These are phyloP conservation scores for Phytophthora rubi DNA, from an alignment of 352 stramenopile genomes.

Conservation along the genomic window DNA sequence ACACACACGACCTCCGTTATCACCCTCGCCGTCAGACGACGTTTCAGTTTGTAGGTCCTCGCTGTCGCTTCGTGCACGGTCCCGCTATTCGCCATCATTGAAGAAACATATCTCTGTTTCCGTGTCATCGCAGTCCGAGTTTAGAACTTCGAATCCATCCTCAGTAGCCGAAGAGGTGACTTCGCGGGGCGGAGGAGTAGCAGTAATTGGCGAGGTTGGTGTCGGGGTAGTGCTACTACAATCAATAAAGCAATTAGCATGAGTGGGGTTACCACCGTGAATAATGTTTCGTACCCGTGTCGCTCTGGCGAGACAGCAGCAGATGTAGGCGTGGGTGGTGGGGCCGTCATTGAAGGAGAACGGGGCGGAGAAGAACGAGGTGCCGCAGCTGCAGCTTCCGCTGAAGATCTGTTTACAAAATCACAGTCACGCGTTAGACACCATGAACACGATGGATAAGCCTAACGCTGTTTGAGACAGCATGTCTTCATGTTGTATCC, in stretches of 20 bases:
- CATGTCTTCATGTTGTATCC: background rate
- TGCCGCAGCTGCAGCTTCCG: background rate
- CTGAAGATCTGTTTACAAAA: background rate
- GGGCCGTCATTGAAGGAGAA: no score
- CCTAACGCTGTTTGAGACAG: background rate
- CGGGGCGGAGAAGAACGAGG: no score
- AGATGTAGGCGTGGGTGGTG: no score
- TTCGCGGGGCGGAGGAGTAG: no score
- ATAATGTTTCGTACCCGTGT: no score
- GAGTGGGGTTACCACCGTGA: no score
- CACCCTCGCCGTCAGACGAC: background rate
- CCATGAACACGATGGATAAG: no score
- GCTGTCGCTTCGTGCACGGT: background rate
- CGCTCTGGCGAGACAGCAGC: no score
- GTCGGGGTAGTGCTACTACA: no score
- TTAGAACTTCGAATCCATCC: background rate
- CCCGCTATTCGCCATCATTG: background rate
- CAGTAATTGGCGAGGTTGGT: no score
- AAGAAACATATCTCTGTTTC: background rate
- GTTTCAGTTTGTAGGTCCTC: background rate
- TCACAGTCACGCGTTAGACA: background rate
- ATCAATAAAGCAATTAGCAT: no score
- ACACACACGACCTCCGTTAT: no score
- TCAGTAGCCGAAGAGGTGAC: background rate
- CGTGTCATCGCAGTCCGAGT: background rate